Percentiles rank a stretch among this genome's conserved stretches.
phyloP scores from a whole-genome alignment of 2,329 filamentous ascomycete species.

The Colletotrichum gigasporum region DNA sequence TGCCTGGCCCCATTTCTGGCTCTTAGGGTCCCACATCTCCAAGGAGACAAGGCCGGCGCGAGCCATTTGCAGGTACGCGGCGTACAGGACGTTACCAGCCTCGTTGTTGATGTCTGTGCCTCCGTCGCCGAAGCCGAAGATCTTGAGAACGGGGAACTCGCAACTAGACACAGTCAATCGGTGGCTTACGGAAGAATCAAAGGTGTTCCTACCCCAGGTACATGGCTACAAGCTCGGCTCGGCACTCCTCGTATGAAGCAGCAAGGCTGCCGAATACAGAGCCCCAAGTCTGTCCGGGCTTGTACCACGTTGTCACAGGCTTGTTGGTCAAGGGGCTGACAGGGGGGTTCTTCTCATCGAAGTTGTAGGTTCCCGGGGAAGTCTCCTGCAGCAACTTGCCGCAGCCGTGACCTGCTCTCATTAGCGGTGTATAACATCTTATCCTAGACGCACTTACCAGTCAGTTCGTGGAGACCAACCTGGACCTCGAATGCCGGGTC shows the following conservation, averaged over 20 bases:
- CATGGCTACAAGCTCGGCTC: constrained; percentile 95
- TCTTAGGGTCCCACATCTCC: constrained; percentile 95
- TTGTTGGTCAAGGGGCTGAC: constrained; percentile 81
- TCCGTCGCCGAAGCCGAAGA: constrained; percentile 91
- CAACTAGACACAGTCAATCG: constrained; percentile 59
- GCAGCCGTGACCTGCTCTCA: constrained; percentile 76
- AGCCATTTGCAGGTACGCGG: constrained; percentile 92
- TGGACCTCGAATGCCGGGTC: constrained; percentile 94
- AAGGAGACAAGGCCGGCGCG: constrained; percentile 88
- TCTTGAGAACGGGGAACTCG: constrained; percentile 87
- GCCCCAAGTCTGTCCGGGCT: constrained; percentile 94
- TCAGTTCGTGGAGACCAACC: constrained; percentile 92
- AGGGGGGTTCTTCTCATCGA: constrained; percentile 83
- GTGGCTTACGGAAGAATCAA: too few relatives aligned
- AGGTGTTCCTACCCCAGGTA: constrained; percentile 57
- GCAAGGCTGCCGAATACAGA: constrained; percentile 90
- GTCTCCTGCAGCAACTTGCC: constrained; percentile 95
- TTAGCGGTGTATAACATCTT: constrained; percentile 26
- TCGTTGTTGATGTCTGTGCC: constrained; percentile 75
- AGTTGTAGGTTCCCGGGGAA: constrained; percentile 83
- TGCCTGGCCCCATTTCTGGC: constrained; percentile 89
- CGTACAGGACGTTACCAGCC: constrained; percentile 88
- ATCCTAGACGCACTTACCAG: constrained; percentile 32
- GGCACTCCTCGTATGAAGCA: constrained; percentile 92
- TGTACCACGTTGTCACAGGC: constrained; percentile 88